Base-by-base conservation (phyloP, 257 asterid genomes). In the Capsicum baccatum region DNA sequence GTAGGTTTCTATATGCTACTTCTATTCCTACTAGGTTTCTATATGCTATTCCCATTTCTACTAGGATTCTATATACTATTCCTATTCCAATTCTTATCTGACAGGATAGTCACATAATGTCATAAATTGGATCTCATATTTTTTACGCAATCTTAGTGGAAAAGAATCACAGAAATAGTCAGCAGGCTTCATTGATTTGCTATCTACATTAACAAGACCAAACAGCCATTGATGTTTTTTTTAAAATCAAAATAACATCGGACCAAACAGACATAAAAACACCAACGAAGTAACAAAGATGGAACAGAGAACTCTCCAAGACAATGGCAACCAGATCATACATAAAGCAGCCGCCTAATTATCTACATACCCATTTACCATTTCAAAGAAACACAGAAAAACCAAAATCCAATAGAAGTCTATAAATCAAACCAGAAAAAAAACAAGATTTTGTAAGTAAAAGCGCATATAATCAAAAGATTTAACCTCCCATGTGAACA, bases 281-380 rank as follows among this genome's bases (percentile, higher is more conserved):
- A 62, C 69, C 39, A 62, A 10, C 39, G 21, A 62, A 21, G 37
- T 62, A 62, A 52, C 56, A 52, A 52, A 10, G 56, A 62, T 21
- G 69, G 69, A 62, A 62, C 69, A 62, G 15, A 62, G n/a, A 62
- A 21, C 16, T 62, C 39, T 19, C 69, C 69, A 19, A 62, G 69
- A 62, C n/a, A 62, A 63, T 21, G 69, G 19, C 15, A 63, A 19
- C 39, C 39, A 21, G 69, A 21, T 21, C 39, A 10, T 63, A 63
- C 39, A 63, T 26, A 62, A 62, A 62, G 69, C 69, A 62, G 39
- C 69, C 39, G 39, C 69, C 39, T 62, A 62, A 62, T 62, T 62
- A 63, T 63, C 69, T 63, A 10, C 39, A 21, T 21, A 21, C 39
- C 69, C 26, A 37, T 63, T 63, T 10, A 21, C 39, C 39, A 63